Percentiles rank a stretch among this genome's conserved stretches.
Evolutionary conservation across 192 early-diverging fungal genomes (phyloP).

Genomic region (Chytriomyces sp.): DNA sequence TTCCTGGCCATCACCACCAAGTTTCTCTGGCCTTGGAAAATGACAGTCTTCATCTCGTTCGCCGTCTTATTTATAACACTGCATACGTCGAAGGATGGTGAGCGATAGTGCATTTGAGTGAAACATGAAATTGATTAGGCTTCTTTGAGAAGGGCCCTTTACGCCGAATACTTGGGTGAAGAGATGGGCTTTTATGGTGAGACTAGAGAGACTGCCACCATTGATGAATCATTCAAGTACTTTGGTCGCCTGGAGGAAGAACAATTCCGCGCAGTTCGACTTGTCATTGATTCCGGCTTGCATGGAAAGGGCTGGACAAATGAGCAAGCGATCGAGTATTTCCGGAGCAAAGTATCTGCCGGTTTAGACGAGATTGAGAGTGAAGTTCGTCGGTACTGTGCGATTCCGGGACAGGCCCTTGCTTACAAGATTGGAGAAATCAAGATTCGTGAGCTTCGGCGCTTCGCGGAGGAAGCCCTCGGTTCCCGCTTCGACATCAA

Average conservation of each 20-base stretch:
- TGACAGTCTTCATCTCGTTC: constrained; percentile 25
- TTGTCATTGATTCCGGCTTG: constrained; percentile 41
- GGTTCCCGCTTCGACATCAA: constrained; percentile 32
- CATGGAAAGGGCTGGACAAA: constrained; percentile 41
- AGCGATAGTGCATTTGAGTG: background rate
- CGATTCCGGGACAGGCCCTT: constrained; percentile 35
- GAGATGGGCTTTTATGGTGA: constrained; percentile 45
- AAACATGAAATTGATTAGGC: background rate
- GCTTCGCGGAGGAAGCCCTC: constrained; percentile 24
- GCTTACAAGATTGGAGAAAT: constrained; percentile 43
- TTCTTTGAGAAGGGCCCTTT: constrained; percentile 35
- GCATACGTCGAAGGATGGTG: constrained; percentile 36
- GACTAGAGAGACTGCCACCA: constrained; percentile 42
- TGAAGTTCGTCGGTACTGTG: constrained; percentile 37
- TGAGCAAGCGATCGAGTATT: constrained; percentile 24
- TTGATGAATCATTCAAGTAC: constrained; percentile 31
- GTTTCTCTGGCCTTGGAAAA: constrained; percentile 39
- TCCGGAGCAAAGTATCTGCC: constrained; percentile 14
- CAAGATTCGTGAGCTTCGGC: constrained; percentile 28
- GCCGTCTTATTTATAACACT: constrained; percentile 28
- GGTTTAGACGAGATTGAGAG: background rate
- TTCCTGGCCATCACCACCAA: constrained; percentile 30
- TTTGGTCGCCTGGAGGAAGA: constrained; percentile 39
- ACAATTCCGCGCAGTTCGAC: constrained; percentile 36
- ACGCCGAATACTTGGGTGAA: constrained; percentile 40